Evolutionary conservation across 73 alveolate species (phyloP), one percentile per base, ranked within the genome.

Genomic region (Effrenium voratum): DNA sequence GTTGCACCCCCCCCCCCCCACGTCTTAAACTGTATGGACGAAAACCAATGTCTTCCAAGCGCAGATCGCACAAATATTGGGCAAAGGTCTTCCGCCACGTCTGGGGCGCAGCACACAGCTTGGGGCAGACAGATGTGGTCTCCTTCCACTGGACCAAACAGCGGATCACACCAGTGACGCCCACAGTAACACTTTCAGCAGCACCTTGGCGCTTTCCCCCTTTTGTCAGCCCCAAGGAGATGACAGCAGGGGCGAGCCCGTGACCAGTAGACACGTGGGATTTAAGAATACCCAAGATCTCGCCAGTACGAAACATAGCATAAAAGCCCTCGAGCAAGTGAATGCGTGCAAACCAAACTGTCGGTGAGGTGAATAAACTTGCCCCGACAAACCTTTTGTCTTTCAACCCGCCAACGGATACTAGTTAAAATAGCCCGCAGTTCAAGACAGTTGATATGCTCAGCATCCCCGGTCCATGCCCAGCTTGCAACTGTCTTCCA

Each of bases 161-260:
- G 5, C 15, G 44, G 24, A 70, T 6, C 5, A n/a, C 46, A 4
- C 12, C 15, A 4, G 26, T 46, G 34, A 5, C 15, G 6, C 81
- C 81, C 24, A 70, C 24, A 10, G 34, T 24, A 6, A 70, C 81
- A 24, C 47, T 32, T 34, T 70, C 81, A 5, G 81, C 81, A 24
- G 81, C 81, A 32, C 81, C 81, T 2, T 70, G 81, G 15, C 81
- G 44, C 81, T 70, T 70, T 26, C 81, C 81, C 12, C 47, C 47
- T 70, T 70, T 70, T 2, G 81, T 70, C n/a, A 32, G 34, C 15
- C 81, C 81, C 8, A 70, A 34, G 15, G 81, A 70, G 24, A 70
- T 22, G 44, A 70, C 49, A 1, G 81, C 81, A 30, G 81, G 45
- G 32, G 49, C 49, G 3, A n/a, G 8, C 8, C 16, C 24, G 46